These are phyloP conservation scores for Cryptococcus sp. DNA, from an alignment of 1,284 basidiomycete species.

Conservation along the genomic window DNA sequence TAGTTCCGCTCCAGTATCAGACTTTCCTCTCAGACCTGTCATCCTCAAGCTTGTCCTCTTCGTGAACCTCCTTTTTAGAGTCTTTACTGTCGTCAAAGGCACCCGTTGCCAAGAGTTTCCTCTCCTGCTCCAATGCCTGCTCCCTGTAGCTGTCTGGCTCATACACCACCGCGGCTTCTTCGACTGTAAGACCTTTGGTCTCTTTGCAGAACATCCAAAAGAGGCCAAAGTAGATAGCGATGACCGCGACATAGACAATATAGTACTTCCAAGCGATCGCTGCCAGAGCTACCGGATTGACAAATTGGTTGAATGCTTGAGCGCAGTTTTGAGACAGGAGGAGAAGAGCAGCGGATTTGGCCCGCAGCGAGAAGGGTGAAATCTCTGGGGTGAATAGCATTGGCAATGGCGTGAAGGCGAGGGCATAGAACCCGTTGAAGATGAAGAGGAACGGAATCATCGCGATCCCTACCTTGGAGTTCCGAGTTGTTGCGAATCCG, in stretches of 20 bases:
- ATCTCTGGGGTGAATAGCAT: constrained; percentile 15
- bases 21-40: not conserved
- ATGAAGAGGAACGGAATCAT: constrained; percentile 50
- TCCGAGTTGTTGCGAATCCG: constrained; percentile 19
- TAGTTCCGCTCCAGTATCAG: no score
- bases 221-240: constrained; percentile 36
- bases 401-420: constrained; percentile 15
- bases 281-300: constrained; percentile 69
- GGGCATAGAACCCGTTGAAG: constrained; percentile 19
- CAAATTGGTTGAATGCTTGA: constrained; percentile 73
- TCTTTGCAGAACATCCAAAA: constrained; percentile 34
- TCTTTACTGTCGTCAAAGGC: constrained; percentile 1
- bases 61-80: constrained; percentile 2
- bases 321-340: constrained; percentile 40
- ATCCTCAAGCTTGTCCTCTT: not conserved
- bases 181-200: constrained; percentile 35
- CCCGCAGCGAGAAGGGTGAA: constrained; percentile 52
- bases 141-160: constrained; percentile 13
- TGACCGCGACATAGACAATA: constrained; percentile 54
- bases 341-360: constrained; percentile 40
- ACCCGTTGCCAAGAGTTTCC: constrained; percentile 1
- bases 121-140: constrained; percentile 8
- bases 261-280: constrained; percentile 64
- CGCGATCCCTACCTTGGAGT: constrained; percentile 17
- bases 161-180: constrained; percentile 36